Percentiles rank a stretch among this genome's conserved stretches.
These are phyloP conservation scores for Fagopyrum tataricum DNA, from an alignment of 148 eudicot species.

Conservation along the genomic window DNA sequence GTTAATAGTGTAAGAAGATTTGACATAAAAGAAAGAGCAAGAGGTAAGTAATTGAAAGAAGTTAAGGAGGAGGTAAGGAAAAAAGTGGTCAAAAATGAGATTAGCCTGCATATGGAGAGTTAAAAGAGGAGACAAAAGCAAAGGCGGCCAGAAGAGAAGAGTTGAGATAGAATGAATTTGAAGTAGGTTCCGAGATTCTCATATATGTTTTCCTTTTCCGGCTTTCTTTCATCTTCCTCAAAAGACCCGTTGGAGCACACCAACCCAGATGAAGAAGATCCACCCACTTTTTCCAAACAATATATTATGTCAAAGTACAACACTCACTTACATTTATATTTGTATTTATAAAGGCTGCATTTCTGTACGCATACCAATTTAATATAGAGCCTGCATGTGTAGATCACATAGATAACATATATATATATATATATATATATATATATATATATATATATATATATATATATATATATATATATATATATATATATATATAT, in stretches of 20 bases:
- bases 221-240: constrained; percentile 10
- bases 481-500: no score
- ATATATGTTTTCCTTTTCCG: background rate
- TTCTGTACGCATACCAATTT: no score
- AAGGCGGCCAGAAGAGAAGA: background rate
- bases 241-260: background rate
- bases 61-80: background rate
- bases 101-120: background rate
- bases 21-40: background rate
- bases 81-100: constrained; percentile 4
- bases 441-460: no score
- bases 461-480: no score
- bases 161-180: no score
- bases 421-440: no score
- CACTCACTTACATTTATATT: no score
- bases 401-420: no score
- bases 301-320: no score
- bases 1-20: no score
- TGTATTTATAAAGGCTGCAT: no score
- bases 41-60: background rate
- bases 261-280: background rate
- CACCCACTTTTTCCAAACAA: background rate
- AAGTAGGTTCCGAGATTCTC: background rate
- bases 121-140: background rate
- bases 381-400: no score